Evolutionary conservation across 2,329 filamentous ascomycete genomes (phyloP).

Genomic region (Fusarium sp.): DNA sequence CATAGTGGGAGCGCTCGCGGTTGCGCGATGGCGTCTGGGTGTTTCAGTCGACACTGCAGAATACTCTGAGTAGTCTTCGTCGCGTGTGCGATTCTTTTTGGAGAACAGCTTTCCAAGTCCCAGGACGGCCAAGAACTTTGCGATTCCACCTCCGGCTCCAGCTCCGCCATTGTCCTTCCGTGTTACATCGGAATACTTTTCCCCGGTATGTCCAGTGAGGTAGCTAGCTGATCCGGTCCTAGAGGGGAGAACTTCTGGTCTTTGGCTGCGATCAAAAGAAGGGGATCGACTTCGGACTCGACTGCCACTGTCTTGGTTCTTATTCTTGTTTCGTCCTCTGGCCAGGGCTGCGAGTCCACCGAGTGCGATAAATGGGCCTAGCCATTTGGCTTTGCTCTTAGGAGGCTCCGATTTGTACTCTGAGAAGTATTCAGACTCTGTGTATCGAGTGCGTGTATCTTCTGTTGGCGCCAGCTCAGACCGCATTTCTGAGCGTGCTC

Average conservation of each 20-base stretch:
- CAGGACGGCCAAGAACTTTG: constrained; percentile 63
- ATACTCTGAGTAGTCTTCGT: constrained; percentile 71
- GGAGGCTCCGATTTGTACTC: constrained; percentile 45
- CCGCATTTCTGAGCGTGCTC: constrained; percentile 61
- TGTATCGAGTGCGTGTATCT: constrained; percentile 50
- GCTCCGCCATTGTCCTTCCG: constrained; percentile 42
- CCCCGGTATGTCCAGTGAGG: constrained; percentile 54
- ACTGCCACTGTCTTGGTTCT: constrained; percentile 49
- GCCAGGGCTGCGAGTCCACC: constrained; percentile 59
- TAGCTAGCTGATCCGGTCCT: constrained; percentile 65
- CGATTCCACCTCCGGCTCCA: constrained; percentile 61
- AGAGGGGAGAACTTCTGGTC: constrained; percentile 61
- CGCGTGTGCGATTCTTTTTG: constrained; percentile 57
- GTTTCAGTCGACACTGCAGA: constrained; percentile 70
- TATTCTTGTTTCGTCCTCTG: constrained; percentile 54
- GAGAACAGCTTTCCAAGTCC: constrained; percentile 69
- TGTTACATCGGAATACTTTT: constrained; percentile 67
- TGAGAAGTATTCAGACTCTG: constrained; percentile 52
- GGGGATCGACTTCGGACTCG: constrained; percentile 52
- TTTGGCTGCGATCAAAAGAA: constrained; percentile 49
- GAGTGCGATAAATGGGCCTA: constrained; percentile 62
- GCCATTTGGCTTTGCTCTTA: constrained; percentile 52
- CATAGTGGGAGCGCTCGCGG: constrained; percentile 48
- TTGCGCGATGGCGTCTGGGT: constrained; percentile 57
- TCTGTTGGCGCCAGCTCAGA: constrained; percentile 55